These are phyloP conservation scores for Blepharisma japonicum DNA, from an alignment of 73 alveolate genomes.

Conservation along the genomic window DNA sequence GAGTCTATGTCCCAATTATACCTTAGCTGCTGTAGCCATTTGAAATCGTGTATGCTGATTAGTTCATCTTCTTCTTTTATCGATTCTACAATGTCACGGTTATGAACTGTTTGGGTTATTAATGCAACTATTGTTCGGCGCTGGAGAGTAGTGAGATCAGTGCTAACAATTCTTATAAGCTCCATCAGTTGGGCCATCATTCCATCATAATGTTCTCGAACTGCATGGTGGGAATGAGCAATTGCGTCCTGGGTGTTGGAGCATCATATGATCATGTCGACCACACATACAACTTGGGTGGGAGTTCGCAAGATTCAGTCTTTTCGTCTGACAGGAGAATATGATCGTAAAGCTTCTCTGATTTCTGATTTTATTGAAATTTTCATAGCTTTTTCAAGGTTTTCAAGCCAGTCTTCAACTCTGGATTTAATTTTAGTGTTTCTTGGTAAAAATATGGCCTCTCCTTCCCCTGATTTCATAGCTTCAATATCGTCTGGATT, in stretches of 20 bases:
- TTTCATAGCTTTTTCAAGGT: conserved; percentile 69
- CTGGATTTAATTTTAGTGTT: conserved; percentile 68
- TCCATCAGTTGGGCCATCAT: conserved; percentile 48
- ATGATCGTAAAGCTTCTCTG: conserved; percentile 62
- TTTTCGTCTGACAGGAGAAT: conserved; percentile 68
- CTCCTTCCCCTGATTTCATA: conserved; percentile 82
- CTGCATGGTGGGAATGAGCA: conserved; percentile 40
- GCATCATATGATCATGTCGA: conserved; percentile 78
- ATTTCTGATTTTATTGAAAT: conserved; percentile 66
- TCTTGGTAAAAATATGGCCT: conserved; percentile 66
- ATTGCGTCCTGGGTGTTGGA: conserved; percentile 59
- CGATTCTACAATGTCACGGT: conserved; percentile 87
- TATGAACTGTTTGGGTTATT: conserved; percentile 97
- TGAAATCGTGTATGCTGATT: conserved; percentile 66
- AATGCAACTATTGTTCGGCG: conserved; percentile 94
- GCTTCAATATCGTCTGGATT: conserved; percentile 77
- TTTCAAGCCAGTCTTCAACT: conserved; percentile 82
- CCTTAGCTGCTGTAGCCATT: conserved; percentile 96
- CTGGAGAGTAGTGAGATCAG: conserved; percentile 61
- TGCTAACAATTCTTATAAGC: conserved; percentile 54
- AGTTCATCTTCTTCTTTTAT: conserved; percentile 47
- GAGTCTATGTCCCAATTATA: conserved; percentile 95
- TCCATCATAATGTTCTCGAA: conserved; percentile 49
- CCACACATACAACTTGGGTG: conserved; percentile 74
- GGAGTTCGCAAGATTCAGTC: conserved; percentile 70